A percentile compares a stretch with the other conserved stretches of the same genome.
These are phyloP conservation scores for Volvariella volvacea DNA, from an alignment of 1,284 basidiomycete species.

Conservation along the genomic window DNA sequence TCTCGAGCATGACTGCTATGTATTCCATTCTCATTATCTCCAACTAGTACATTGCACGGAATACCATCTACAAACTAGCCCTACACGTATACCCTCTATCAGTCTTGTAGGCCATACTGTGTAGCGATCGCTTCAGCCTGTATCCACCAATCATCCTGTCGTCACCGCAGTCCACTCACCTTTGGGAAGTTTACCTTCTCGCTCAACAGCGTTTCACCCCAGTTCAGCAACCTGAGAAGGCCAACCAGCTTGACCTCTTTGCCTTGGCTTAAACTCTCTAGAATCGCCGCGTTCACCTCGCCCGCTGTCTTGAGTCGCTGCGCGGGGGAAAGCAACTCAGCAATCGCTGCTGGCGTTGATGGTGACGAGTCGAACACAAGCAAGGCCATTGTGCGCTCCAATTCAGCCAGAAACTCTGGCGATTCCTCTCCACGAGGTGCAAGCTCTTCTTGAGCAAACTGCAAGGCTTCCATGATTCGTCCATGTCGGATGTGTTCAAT, in stretches of 20 bases:
- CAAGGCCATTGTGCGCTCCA: conserved; percentile 94
- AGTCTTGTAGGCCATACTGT: neutral
- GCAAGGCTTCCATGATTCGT: conserved; percentile 71
- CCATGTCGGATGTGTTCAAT: conserved; percentile 92
- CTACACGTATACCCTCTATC: no score
- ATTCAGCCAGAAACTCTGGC: conserved; percentile 86
- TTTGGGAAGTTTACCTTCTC: conserved; percentile 73
- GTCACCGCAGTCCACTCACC: conserved; percentile 26
- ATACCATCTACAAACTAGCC: no score
- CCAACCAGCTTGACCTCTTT: conserved; percentile 87
- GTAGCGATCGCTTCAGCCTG: neutral
- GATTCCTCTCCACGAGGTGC: conserved; percentile 94
- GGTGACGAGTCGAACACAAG: conserved; percentile 81
- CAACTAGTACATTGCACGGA: no score
- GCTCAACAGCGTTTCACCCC: conserved; percentile 81
- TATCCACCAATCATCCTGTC: neutral
- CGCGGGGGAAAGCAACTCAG: conserved; percentile 75
- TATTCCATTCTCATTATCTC: neutral
- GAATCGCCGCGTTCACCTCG: conserved; percentile 92
- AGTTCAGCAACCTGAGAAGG: conserved; percentile 80
- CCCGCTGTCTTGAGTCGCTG: conserved; percentile 91
- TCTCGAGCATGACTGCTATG: neutral
- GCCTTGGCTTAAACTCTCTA: conserved; percentile 87
- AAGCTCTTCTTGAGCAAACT: conserved; percentile 90
- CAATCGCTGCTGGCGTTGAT: conserved; percentile 58